Percentiles rank a stretch among this genome's conserved stretches.
Evolutionary conservation across 2,329 filamentous ascomycete genomes (phyloP).

Genomic region (Alternaria sp.): DNA sequence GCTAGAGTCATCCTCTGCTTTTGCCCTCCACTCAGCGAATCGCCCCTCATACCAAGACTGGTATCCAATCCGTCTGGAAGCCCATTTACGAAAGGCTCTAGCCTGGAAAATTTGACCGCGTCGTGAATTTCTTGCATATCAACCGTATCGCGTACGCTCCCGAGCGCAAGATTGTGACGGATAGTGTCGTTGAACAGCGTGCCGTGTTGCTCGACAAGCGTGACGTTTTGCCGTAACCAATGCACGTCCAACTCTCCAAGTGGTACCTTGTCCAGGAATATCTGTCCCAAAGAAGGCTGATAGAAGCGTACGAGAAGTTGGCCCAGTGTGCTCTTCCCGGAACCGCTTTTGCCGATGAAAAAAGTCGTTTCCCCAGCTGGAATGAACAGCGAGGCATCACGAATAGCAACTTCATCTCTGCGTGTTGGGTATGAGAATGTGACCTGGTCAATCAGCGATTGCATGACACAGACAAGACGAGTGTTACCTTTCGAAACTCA

Average conservation of each 20-base stretch:
- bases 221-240: constrained; percentile 82
- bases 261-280: constrained; percentile 72
- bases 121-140: constrained; percentile 64
- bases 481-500: constrained; percentile 70
- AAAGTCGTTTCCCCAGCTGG: constrained; percentile 77
- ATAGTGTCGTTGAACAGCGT: constrained; percentile 84
- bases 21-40: constrained; percentile 82
- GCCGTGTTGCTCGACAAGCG: constrained; percentile 82
- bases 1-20: constrained; percentile 83
- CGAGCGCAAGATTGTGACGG: constrained; percentile 79
- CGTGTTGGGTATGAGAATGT: constrained; percentile 83
- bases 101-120: constrained; percentile 72
- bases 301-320: constrained; percentile 85
- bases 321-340: constrained; percentile 88
- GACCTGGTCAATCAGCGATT: constrained; percentile 62
- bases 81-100: constrained; percentile 71
- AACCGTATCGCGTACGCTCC: constrained; percentile 62
- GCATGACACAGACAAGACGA: neutral
- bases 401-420: constrained; percentile 66
- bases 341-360: constrained; percentile 85
- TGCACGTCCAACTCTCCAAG: constrained; percentile 68
- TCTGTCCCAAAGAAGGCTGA: constrained; percentile 67
- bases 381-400: constrained; percentile 72
- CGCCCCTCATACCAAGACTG: constrained; percentile 72
- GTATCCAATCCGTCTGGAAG: constrained; percentile 78